Conservation (phyloP, 257 asterid genomes). For the Nicotiana attenuata region DNA sequence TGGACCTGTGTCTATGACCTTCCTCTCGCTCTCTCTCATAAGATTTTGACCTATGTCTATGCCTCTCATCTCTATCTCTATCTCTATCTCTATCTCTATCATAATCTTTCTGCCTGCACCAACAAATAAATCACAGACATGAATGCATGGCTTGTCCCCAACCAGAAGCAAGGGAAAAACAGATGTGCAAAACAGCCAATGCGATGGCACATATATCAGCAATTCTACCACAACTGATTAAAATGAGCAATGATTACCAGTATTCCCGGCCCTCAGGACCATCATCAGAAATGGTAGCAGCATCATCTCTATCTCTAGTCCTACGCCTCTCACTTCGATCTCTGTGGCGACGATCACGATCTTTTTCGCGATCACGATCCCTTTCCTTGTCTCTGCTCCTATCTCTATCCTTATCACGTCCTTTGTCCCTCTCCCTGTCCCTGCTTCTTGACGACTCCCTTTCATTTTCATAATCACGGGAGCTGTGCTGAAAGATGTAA, state of each 20-base stretch:
- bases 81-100: not conserved
- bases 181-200: not conserved
- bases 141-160: not conserved
- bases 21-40: constrained; percentile 65
- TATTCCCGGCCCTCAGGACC: constrained; percentile 49
- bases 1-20: constrained; percentile 51
- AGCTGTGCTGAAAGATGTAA: constrained; percentile 5
- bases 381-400: constrained; percentile 15
- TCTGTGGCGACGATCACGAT: constrained; percentile 58
- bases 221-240: not conserved
- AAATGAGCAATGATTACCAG: not conserved
- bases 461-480: not conserved
- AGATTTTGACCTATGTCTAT: constrained; percentile 9
- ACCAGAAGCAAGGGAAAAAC: not conserved
- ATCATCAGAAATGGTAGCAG: constrained; percentile 28
- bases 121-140: not conserved
- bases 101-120: constrained; percentile 60
- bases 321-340: constrained; percentile 64
- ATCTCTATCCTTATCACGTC: constrained; percentile 15
- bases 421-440: constrained; percentile 12
- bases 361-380: constrained; percentile 55
- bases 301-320: constrained; percentile 59
- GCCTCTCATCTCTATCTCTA: constrained; percentile 13
- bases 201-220: not conserved
- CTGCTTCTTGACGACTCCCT: constrained; percentile 18